phyloP scores from a whole-genome alignment of 2,329 filamentous ascomycete genomes.

The Thelonectria olida region DNA sequence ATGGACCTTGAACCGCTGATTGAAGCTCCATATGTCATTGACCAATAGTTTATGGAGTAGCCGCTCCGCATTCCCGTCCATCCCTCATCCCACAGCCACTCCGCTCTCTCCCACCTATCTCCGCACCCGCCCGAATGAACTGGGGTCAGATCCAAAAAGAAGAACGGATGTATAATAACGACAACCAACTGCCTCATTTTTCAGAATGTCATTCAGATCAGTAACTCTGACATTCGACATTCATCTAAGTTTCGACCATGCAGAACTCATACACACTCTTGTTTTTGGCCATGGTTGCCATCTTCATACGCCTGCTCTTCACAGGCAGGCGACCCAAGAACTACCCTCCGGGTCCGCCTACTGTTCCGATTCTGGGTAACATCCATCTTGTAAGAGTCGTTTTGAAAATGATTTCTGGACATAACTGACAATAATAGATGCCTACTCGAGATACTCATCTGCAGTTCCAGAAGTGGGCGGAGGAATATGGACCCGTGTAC shows the following conservation, averaged over 20 bases:
- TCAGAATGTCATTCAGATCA: not conserved
- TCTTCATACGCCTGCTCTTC: not conserved
- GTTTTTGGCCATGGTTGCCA: not conserved
- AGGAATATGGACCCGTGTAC: conserved; percentile 9
- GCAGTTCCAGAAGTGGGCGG: conserved; percentile 3
- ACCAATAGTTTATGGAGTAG: no score
- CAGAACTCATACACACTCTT: not conserved
- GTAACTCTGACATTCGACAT: not conserved
- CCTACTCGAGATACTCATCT: not conserved
- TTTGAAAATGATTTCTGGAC: not conserved
- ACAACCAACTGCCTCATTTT: not conserved
- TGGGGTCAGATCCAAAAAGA: not conserved
- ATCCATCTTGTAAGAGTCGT: conserved; percentile 45
- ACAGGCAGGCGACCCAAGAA: not conserved
- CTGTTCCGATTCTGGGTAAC: conserved; percentile 61
- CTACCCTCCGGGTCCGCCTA: conserved; percentile 56
- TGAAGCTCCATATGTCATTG: no score
- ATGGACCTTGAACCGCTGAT: no score
- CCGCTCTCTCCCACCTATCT: not conserved
- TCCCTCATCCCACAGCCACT: not conserved
- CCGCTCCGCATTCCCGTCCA: no score
- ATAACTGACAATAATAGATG: not conserved
- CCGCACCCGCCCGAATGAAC: not conserved
- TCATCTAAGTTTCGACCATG: not conserved
- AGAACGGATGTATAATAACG: not conserved